Conservation (phyloP, 345 rosid species). For the Citrus trifoliata region DNA sequence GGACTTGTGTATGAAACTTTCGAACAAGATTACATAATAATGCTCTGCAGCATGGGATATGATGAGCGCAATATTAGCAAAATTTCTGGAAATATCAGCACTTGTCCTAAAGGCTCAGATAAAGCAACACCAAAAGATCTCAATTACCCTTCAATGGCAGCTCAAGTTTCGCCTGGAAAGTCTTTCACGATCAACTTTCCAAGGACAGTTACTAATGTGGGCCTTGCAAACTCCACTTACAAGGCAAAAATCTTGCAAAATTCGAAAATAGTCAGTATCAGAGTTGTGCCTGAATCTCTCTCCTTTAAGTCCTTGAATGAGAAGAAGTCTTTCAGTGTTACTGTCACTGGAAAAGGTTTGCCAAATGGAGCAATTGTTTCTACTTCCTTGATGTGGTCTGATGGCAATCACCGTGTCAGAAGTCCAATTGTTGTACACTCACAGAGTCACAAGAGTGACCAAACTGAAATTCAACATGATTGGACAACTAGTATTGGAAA, state of each 20-base stretch:
- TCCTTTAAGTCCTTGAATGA: conserved; percentile 27
- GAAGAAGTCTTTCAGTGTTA: conserved; percentile 41
- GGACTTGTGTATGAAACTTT: too few relatives aligned
- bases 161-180: neutral
- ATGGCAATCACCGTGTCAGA: conserved; percentile 31
- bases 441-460: too few relatives aligned
- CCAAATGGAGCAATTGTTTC: conserved; percentile 1
- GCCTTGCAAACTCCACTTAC: conserved; percentile 38
- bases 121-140: conserved; percentile 29
- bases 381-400: conserved; percentile 35
- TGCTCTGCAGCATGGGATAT: too few relatives aligned
- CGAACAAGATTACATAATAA: too few relatives aligned
- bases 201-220: conserved; percentile 61
- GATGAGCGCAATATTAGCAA: too few relatives aligned
- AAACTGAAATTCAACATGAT: too few relatives aligned
- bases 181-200: conserved; percentile 28
- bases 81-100: conserved; percentile 24
- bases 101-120: conserved; percentile 22
- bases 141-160: conserved; percentile 51
- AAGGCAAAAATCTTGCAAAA: conserved; percentile 18
- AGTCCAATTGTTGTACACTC: neutral
- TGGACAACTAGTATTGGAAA: too few relatives aligned
- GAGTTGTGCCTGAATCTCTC: conserved; percentile 38
- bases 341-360: conserved; percentile 17
- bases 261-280: conserved; percentile 9